These are phyloP conservation scores for Mycogone perniciosa DNA, from an alignment of 2,329 filamentous ascomycete genomes.

Conservation along the genomic window DNA sequence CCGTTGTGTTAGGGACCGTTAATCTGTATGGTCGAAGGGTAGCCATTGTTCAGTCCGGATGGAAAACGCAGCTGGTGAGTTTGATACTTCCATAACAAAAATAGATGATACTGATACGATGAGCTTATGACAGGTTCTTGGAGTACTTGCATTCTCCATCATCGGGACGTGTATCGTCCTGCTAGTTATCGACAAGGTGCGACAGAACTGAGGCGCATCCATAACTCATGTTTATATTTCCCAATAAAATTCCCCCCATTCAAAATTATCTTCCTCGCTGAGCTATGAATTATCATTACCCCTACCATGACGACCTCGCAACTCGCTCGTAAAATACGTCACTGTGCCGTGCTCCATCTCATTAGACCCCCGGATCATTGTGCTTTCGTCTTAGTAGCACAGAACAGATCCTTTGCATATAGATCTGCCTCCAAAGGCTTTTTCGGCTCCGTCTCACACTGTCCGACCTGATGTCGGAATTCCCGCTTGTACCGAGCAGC, in stretches of 20 bases:
- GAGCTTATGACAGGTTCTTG: conserved; percentile 47
- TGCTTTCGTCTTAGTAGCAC: conserved; percentile 32
- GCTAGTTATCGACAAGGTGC: conserved; percentile 42
- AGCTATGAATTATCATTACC: background rate
- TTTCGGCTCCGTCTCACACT: conserved; percentile 43
- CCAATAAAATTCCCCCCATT: background rate
- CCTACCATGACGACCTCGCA: background rate
- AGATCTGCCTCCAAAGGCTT: conserved; percentile 21
- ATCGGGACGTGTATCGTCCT: conserved; percentile 60
- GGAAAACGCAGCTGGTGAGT: conserved; percentile 78
- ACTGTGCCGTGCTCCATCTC: conserved; percentile 2
- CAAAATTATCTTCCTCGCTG: background rate
- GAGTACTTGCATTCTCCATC: conserved; percentile 55
- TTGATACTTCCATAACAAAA: background rate
- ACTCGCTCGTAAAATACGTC: background rate
- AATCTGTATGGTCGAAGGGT: conserved; percentile 71
- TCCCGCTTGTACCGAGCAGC: conserved; percentile 47
- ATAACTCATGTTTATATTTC: background rate
- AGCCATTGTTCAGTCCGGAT: conserved; percentile 87
- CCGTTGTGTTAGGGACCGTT: conserved; percentile 49
- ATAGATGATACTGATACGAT: background rate
- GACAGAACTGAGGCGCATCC: background rate
- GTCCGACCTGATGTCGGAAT: conserved; percentile 62
- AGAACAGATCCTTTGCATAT: conserved; percentile 59
- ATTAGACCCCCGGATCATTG: conserved; percentile 4